Base-by-base conservation (phyloP, 805 yeast species). In the Candida qinlingensis region DNA sequence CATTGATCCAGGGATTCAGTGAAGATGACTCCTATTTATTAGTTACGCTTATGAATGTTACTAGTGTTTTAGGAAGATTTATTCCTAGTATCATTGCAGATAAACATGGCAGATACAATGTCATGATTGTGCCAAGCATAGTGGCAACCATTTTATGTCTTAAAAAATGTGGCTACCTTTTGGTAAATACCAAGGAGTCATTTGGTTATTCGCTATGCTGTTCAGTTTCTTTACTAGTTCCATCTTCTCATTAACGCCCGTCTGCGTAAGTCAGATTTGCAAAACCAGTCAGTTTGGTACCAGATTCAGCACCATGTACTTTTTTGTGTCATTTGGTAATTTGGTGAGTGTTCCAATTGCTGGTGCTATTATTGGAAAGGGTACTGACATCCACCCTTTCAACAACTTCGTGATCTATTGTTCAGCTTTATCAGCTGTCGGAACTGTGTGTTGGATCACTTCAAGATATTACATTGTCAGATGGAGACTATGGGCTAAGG, bases 161-260 rank as follows among this genome's bases (percentile, higher is more conserved):
- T n/a, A n/a, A 6, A 31, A 60, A 1, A 57, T 69, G 12, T 73
- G 75, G 75, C 60, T 61, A 13, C 71, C 67, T 40, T 68, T 60
- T 49, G 77, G 68, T 31, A 66, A 46, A 41, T 65, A 54, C 46
- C 56, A 55, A 27, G 65, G 52, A 3, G 52, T 45, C 5, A 41
- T 57, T 4, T 57, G 64, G 50, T 71, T 67, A 1, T 78, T 79
- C 52, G 65, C 79, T 5, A 70, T 67, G 6, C 49, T 73, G 10
- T 78, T 71, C 60, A 84, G 85, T 4, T 71, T 79, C 45, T 69
- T 71, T 51, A 71, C 80, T 11, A 76, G 81, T 13, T 73, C 82
- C 4, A 73, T 77, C 2, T 69, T 51, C 9, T 55, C 61, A 10
- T 37, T 57, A 36, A 48, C 53, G 9, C 59, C 61, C 4, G 80